phyloP scores from a whole-genome alignment of 2,329 filamentous ascomycete genomes.

The Claviceps paspali region DNA sequence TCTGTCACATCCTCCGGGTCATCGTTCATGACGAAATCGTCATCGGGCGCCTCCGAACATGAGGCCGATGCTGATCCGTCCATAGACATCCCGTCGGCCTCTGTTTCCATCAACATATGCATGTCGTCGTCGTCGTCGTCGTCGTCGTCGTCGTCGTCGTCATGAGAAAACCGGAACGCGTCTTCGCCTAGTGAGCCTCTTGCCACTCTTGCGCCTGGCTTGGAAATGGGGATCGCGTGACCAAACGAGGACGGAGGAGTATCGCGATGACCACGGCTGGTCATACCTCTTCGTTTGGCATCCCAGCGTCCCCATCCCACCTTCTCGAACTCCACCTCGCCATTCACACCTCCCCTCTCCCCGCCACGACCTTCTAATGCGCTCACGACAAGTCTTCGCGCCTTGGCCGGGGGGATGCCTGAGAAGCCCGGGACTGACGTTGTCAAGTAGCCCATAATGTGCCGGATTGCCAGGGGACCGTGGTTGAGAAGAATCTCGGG shows the following conservation, averaged over 20 bases:
- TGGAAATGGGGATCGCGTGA: conserved; percentile 42
- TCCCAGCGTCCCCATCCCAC: conserved; percentile 97
- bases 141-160: conserved; percentile 44
- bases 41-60: conserved; percentile 59
- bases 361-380: conserved; percentile 69
- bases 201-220: conserved; percentile 25
- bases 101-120: conserved; percentile 61
- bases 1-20: conserved; percentile 80
- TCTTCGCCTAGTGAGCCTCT: conserved; percentile 50
- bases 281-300: conserved; percentile 57
- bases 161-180: conserved; percentile 62
- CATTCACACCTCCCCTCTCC: conserved; percentile 45
- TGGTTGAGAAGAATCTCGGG: conserved; percentile 81
- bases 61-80: conserved; percentile 56
- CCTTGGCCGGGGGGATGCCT: conserved; percentile 75
- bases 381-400: conserved; percentile 78
- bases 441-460: conserved; percentile 89
- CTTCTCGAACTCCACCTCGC: conserved; percentile 79
- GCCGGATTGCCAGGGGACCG: conserved; percentile 82
- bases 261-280: conserved; percentile 29
- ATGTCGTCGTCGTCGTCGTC: conserved; percentile 50
- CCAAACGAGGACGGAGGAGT: conserved; percentile 27
- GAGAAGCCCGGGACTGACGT: conserved; percentile 88
- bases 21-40: conserved; percentile 50
- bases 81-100: conserved; percentile 90